Conservation (phyloP, 78 protist genomes). For the Dictyostelium capitatum region DNA sequence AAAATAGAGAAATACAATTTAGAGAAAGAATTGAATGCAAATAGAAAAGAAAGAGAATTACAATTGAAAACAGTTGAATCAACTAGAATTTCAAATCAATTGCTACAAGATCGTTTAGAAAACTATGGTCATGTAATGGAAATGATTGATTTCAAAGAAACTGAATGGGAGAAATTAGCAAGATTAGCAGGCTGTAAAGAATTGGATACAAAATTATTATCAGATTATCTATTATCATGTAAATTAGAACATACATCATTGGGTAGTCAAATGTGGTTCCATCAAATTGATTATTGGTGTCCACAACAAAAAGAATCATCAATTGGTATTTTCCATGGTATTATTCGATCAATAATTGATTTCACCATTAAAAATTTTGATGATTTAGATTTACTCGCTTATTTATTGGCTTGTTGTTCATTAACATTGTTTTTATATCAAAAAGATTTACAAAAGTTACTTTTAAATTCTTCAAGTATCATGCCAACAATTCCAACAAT, state of each 20-base stretch:
- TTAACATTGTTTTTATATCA: constrained; percentile 26
- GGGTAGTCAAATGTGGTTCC: constrained; percentile 72
- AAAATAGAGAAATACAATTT: background rate
- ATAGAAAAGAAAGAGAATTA: background rate
- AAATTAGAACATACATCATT: constrained; percentile 62
- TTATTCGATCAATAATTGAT: constrained; percentile 21
- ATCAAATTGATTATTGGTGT: constrained; percentile 60
- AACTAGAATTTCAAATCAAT: background rate
- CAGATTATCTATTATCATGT: constrained; percentile 43
- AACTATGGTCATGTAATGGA: constrained; percentile 4
- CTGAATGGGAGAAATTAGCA: constrained; percentile 77
- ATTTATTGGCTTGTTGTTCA: constrained; percentile 49
- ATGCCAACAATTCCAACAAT: constrained; percentile 29
- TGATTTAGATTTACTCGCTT: constrained; percentile 38
- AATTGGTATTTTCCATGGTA: constrained; percentile 35
- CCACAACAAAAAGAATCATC: background rate
- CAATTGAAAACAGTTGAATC: background rate
- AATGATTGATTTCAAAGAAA: constrained; percentile 45
- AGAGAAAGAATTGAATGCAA: constrained; percentile 7
- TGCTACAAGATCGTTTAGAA: background rate
- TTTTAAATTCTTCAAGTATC: background rate
- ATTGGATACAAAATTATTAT: constrained; percentile 21
- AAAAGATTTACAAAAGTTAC: background rate
- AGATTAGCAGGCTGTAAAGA: constrained; percentile 58
- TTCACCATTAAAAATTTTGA: constrained; percentile 39